Evolutionary conservation across 306 rosid genomes (phyloP).

Genomic region (Trifolium repens): DNA sequence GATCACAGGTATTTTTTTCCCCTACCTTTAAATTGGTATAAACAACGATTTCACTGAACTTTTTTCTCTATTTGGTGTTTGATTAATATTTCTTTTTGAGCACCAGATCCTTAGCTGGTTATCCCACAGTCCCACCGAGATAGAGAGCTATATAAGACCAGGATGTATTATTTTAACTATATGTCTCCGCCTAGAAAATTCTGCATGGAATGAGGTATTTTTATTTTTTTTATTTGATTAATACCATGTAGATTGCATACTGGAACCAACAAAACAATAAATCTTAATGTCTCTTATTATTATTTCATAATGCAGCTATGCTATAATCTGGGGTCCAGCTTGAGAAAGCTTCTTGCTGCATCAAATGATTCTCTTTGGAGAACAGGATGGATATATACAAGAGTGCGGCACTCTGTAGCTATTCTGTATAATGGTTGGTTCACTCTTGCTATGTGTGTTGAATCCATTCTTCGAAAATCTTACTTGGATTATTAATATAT

Average conservation of each 20-base stretch:
- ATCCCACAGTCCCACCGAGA: slow-evolving; percentile 27
- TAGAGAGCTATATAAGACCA: slow-evolving; percentile 32
- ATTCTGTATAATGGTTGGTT: slow-evolving; percentile 76
- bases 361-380: slow-evolving; percentile 77
- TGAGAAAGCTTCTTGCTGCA: slow-evolving; percentile 68
- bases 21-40: not conserved
- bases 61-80: not conserved
- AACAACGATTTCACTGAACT: not conserved
- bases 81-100: slow-evolving; percentile 6
- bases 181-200: slow-evolving; percentile 29
- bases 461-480: slow-evolving; percentile 13
- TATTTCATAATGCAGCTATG: slow-evolving; percentile 61
- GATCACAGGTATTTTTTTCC: slow-evolving; percentile 8
- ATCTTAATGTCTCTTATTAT: slow-evolving; percentile 17
- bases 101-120: slow-evolving; percentile 32
- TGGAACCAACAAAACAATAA: slow-evolving; percentile 13
- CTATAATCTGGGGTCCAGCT: slow-evolving; percentile 65
- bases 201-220: slow-evolving; percentile 59
- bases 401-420: slow-evolving; percentile 72
- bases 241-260: slow-evolving; percentile 13
- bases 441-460: slow-evolving; percentile 33
- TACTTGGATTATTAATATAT: slow-evolving; percentile 21
- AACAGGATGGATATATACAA: slow-evolving; percentile 80
- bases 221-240: slow-evolving; percentile 24
- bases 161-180: slow-evolving; percentile 30